phyloP scores from a whole-genome alignment of 495 filamentous ascomycete genomes.

The Penicillium manginii region DNA sequence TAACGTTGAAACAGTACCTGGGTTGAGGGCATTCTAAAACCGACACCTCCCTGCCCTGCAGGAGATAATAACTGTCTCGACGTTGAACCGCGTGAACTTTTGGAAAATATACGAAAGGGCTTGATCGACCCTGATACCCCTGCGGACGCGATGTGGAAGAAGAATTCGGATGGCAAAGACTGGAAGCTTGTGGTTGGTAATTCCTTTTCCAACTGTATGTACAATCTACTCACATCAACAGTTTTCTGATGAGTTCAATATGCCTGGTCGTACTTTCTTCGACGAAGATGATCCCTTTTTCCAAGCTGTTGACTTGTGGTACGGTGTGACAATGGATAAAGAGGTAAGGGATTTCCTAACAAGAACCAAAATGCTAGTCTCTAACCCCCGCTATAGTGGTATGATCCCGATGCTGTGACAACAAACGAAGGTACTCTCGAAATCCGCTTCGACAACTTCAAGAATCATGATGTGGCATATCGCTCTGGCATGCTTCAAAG shows the following conservation, averaged over 20 bases:
- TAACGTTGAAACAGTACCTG: constrained; percentile 56
- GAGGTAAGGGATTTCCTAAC: constrained; percentile 48
- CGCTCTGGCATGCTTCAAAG: constrained; percentile 82
- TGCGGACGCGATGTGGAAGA: constrained; percentile 58
- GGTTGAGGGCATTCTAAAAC: constrained; percentile 41
- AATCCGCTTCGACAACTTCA: constrained; percentile 67
- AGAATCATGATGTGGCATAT: constrained; percentile 70
- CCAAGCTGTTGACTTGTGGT: constrained; percentile 76
- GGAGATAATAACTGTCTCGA: constrained; percentile 60
- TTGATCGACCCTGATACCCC: constrained; percentile 78
- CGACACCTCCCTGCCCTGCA: constrained; percentile 37
- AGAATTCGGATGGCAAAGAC: constrained; percentile 58
- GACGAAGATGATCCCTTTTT: constrained; percentile 74
- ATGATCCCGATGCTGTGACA: constrained; percentile 75
- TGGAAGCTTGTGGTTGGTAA: constrained; percentile 65
- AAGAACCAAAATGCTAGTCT: neutral
- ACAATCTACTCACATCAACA: constrained; percentile 13
- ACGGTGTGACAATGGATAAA: constrained; percentile 75
- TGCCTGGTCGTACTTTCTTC: constrained; percentile 71
- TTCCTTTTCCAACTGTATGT: neutral
- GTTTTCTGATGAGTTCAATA: constrained; percentile 84
- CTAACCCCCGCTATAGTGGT: constrained; percentile 58
- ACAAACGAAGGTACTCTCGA: constrained; percentile 70
- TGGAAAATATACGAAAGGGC: constrained; percentile 62
- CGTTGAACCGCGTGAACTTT: constrained; percentile 56